Evolutionary conservation across 2,329 filamentous ascomycete genomes (phyloP).

Genomic region (Xylariaceae sp.): DNA sequence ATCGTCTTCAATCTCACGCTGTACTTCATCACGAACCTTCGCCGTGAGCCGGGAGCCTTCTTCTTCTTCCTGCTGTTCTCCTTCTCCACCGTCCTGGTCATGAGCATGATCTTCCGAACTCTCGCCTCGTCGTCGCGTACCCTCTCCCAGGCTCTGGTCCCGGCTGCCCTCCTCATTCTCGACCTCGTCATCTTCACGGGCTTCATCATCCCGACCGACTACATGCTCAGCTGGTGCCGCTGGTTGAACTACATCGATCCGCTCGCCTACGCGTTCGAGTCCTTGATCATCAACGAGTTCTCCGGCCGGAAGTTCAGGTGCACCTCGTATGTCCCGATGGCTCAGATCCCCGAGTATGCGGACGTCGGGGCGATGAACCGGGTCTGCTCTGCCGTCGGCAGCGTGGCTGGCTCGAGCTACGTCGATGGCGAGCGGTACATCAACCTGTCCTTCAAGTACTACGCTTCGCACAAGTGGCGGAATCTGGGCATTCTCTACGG

Average conservation of each 20-base stretch:
- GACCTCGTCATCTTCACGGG: conserved; percentile 66
- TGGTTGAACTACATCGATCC: conserved; percentile 83
- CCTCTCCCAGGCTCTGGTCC: conserved; percentile 58
- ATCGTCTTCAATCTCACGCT: conserved; percentile 73
- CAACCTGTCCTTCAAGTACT: conserved; percentile 50
- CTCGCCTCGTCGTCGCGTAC: conserved; percentile 73
- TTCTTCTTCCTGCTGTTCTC: conserved; percentile 81
- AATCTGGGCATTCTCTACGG: conserved; percentile 65
- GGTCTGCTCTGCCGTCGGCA: conserved; percentile 56
- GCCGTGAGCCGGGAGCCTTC: conserved; percentile 67
- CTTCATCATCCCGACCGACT: conserved; percentile 57
- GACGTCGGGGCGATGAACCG: conserved; percentile 35
- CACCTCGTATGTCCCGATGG: conserved; percentile 38
- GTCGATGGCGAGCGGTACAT: conserved; percentile 58
- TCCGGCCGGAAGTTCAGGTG: conserved; percentile 55
- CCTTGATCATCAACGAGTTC: conserved; percentile 81
- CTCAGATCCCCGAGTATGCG: conserved; percentile 32
- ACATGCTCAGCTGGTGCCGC: conserved; percentile 75
- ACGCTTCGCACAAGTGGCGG: conserved; percentile 57
- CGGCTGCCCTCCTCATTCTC: conserved; percentile 56
- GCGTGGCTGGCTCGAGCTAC: conserved; percentile 43
- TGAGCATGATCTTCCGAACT: conserved; percentile 83
- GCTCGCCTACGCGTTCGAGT: conserved; percentile 74
- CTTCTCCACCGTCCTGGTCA: conserved; percentile 66
- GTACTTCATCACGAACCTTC: conserved; percentile 83